Conservation (phyloP, 495 filamentous ascomycete genomes). For the Symbiotaphrina buchneri region DNA sequence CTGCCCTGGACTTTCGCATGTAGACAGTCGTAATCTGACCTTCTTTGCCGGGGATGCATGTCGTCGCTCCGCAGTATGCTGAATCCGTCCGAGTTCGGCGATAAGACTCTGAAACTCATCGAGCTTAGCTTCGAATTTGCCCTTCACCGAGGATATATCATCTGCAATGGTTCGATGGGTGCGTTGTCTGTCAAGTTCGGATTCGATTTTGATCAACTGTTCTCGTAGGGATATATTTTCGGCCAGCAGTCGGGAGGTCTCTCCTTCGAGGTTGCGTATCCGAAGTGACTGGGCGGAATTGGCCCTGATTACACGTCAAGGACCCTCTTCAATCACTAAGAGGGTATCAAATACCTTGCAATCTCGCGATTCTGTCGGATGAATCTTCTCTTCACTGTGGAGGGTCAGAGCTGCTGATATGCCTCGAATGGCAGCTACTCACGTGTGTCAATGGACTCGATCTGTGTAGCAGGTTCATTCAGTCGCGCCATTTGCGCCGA, state of each 20-base stretch:
- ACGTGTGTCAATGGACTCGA: slow-evolving; percentile 66
- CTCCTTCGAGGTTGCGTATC: slow-evolving; percentile 70
- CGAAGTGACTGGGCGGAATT: slow-evolving; percentile 83
- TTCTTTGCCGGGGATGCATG: slow-evolving; percentile 4
- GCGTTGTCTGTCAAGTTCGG: slow-evolving; percentile 31
- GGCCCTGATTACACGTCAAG: no score
- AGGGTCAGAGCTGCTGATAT: slow-evolving; percentile 1
- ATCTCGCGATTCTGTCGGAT: slow-evolving; percentile 89
- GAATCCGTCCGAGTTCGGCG: slow-evolving; percentile 29
- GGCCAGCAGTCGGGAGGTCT: slow-evolving; percentile 56
- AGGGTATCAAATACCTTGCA: slow-evolving; percentile 33
- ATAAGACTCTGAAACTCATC: slow-evolving; percentile 42
- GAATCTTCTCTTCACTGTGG: slow-evolving; percentile 61
- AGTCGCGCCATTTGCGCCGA: slow-evolving; percentile 53
- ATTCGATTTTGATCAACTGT: slow-evolving; percentile 50
- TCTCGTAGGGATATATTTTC: slow-evolving; percentile 76
- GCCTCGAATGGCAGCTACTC: slow-evolving; percentile 16
- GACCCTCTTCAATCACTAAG: background rate
- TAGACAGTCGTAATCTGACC: slow-evolving; percentile 6
- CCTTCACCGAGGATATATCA: slow-evolving; percentile 29
- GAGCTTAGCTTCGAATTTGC: slow-evolving; percentile 46
- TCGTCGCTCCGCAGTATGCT: slow-evolving; percentile 11
- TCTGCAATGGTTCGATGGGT: no score
- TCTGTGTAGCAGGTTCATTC: slow-evolving; percentile 50
- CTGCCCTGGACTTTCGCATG: slow-evolving; percentile 12